A percentile compares a stretch with the other conserved stretches of the same genome.
phyloP scores from a whole-genome alignment of 164 flowering plant genomes.

The Taxillus chinensis region DNA sequence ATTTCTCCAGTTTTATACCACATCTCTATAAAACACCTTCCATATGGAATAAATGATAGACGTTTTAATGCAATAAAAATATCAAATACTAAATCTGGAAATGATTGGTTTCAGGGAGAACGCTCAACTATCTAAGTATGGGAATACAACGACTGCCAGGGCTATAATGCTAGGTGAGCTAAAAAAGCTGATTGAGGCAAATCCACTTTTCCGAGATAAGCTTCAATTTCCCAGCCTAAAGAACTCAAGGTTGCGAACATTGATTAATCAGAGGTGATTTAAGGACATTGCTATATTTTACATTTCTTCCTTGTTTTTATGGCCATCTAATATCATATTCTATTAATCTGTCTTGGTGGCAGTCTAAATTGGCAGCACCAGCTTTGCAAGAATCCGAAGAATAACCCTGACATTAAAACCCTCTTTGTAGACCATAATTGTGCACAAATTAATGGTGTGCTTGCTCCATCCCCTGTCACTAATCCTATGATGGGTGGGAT shows the following conservation, averaged over 20 bases:
- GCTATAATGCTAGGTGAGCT: constrained; percentile 34
- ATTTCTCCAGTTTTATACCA: too few species aligned
- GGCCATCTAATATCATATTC: background rate
- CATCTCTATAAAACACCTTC: too few species aligned
- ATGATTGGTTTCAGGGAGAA: constrained; percentile 22
- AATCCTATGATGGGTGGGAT: constrained; percentile 19
- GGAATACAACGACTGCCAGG: constrained; percentile 34
- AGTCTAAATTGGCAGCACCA: constrained; percentile 49
- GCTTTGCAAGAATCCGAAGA: constrained; percentile 37
- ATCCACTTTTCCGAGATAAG: constrained; percentile 39
- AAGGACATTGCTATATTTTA: background rate
- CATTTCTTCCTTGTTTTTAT: background rate
- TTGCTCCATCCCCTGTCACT: constrained; percentile 24
- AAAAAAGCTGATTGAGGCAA: constrained; percentile 32
- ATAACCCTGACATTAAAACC: constrained; percentile 38
- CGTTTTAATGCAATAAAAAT: background rate
- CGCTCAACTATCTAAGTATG: constrained; percentile 31
- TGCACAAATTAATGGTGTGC: constrained; percentile 31
- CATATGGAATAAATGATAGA: background rate
- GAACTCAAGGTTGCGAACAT: constrained; percentile 30
- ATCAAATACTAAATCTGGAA: background rate
- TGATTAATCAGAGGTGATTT: constrained; percentile 35
- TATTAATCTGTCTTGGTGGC: constrained; percentile 9
- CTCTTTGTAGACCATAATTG: constrained; percentile 37
- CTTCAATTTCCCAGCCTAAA: constrained; percentile 35